Conservation (phyloP, 2,329 filamentous ascomycete species). For the Cladosporium sp. region DNA sequence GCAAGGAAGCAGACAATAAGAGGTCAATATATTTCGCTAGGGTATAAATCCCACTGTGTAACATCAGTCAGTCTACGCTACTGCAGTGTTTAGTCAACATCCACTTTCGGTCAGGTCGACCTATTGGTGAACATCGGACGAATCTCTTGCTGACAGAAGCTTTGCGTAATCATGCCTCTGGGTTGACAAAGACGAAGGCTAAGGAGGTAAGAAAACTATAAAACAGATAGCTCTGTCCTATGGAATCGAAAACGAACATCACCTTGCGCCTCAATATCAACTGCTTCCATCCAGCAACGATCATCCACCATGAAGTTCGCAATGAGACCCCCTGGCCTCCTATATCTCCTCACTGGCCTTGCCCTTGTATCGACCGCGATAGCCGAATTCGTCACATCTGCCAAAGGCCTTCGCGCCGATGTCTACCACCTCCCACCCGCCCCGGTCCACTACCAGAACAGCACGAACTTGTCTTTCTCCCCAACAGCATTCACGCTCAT, state of each 20-base stretch:
- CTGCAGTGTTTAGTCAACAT: not conserved
- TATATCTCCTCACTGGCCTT: not conserved
- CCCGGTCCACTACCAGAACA: not conserved
- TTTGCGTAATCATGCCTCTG: not conserved
- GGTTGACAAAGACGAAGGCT: not conserved
- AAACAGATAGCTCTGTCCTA: not conserved
- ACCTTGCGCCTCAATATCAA: not conserved
- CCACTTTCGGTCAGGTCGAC: not conserved
- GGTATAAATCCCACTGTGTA: not conserved
- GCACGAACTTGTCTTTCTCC: not conserved
- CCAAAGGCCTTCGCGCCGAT: not conserved
- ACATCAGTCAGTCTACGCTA: not conserved
- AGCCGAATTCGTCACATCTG: not conserved
- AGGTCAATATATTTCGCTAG: not conserved
- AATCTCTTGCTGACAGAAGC: not conserved
- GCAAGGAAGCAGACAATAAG: not conserved
- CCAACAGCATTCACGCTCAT: not conserved
- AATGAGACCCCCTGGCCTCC: not conserved
- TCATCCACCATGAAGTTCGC: too few relatives aligned
- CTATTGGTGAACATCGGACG: not conserved
- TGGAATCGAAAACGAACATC: not conserved
- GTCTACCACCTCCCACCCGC: not conserved
- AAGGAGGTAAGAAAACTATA: not conserved
- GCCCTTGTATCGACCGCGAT: not conserved
- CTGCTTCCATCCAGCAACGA: too few relatives aligned